Conservation (phyloP, 108 stramenopile species). For the Stephanodiscus minutulus region DNA sequence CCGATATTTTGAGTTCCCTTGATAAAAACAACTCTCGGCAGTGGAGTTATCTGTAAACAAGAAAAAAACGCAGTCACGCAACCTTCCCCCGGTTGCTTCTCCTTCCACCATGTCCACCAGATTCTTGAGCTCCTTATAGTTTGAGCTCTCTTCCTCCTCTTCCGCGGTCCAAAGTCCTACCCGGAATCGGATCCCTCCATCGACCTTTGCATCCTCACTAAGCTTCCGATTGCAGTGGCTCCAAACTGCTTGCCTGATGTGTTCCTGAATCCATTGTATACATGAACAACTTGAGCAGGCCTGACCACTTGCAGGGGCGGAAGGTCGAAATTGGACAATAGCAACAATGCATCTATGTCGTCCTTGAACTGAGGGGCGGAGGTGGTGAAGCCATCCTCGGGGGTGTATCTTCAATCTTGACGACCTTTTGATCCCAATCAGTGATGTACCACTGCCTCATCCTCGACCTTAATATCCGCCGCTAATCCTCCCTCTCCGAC, state of each 20-base stretch:
- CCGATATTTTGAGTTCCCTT: conserved; percentile 18
- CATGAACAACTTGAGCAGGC: conserved; percentile 2
- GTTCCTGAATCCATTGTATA: conserved; percentile 52
- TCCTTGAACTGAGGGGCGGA: conserved; percentile 32
- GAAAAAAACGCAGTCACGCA: conserved; percentile 19
- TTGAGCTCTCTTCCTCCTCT: conserved; percentile 27
- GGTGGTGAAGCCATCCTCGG: conserved; percentile 19
- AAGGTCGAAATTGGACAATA: background rate
- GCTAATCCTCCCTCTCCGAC: too few species aligned
- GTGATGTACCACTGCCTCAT: background rate
- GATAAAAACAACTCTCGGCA: conserved; percentile 23
- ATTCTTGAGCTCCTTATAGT: conserved; percentile 37
- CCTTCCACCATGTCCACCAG: conserved; percentile 41
- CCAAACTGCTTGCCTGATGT: conserved; percentile 51
- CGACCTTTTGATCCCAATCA: too few species aligned
- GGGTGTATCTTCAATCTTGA: conserved; percentile 9
- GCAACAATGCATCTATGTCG: conserved; percentile 29
- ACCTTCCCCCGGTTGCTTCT: conserved; percentile 11
- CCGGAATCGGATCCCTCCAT: background rate
- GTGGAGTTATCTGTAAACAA: conserved; percentile 35
- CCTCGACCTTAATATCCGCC: conserved; percentile 12
- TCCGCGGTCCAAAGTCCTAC: conserved; percentile 21
- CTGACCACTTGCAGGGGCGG: conserved; percentile 25
- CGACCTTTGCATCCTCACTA: background rate
- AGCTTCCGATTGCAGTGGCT: background rate